Percentiles rank a stretch among this genome's conserved stretches.
phyloP scores from a whole-genome alignment of 73 alveolate species.

The Paramecium primaurelia region DNA sequence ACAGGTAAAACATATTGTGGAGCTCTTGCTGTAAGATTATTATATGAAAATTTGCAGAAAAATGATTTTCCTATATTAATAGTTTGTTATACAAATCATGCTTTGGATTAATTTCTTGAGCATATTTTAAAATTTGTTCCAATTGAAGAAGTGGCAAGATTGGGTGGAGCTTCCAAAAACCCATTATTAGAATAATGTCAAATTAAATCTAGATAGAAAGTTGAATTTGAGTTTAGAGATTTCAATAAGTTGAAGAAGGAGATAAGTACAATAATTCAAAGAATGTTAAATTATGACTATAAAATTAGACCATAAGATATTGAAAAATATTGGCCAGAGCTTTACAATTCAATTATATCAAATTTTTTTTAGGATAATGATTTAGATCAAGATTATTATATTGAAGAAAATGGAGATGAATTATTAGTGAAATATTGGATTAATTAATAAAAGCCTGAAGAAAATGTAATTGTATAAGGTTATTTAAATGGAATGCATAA shows the following conservation, averaged over 20 bases:
- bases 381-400: neutral
- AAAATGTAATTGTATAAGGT: neutral
- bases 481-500: neutral
- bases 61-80: constrained; percentile 17
- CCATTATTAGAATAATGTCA: constrained; percentile 44
- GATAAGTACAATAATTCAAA: neutral
- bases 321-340: neutral
- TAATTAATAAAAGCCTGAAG: neutral
- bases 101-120: constrained; percentile 47
- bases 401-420: neutral
- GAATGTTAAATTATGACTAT: neutral
- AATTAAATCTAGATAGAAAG: neutral
- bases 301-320: neutral
- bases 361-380: neutral
- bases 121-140: constrained; percentile 32
- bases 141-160: constrained; percentile 64
- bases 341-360: neutral
- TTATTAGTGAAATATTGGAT: neutral
- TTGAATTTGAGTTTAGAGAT: neutral
- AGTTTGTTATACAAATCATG: constrained; percentile 55
- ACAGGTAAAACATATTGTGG: constrained; percentile 93
- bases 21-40: constrained; percentile 67
- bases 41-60: constrained; percentile 49
- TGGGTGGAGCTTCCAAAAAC: constrained; percentile 83
- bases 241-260: neutral